A percentile compares a stretch with the other conserved stretches of the same genome.
Evolutionary conservation across 495 filamentous ascomycete genomes (phyloP).

Genomic region (Aspergillus ostianus): DNA sequence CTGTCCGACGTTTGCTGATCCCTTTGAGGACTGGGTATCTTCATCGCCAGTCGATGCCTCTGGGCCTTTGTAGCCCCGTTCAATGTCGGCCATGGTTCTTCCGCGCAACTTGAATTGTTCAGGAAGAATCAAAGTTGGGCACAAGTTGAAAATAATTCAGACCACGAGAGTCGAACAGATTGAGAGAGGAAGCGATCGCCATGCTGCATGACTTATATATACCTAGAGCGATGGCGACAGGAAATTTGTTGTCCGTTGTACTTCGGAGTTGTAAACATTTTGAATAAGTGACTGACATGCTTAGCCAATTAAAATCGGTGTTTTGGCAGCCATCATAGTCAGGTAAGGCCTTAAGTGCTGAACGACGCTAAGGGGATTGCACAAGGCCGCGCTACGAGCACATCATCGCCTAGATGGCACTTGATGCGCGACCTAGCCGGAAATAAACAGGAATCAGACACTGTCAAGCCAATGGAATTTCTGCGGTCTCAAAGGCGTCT

Average conservation of each 20-base stretch:
- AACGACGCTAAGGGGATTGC: constrained; percentile 15
- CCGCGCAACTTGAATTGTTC: not conserved
- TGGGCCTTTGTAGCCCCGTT: constrained; percentile 15
- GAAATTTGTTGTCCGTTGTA: too few relatives aligned
- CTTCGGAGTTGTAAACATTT: too few relatives aligned
- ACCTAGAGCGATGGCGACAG: too few relatives aligned
- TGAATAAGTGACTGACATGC: too few relatives aligned
- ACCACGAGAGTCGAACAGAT: not conserved
- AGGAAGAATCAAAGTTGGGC: not conserved
- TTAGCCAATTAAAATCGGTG: not conserved
- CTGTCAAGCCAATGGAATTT: not conserved
- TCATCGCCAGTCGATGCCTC: not conserved
- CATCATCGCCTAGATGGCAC: constrained; percentile 21
- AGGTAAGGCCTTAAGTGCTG: too few relatives aligned
- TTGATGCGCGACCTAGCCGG: constrained; percentile 2
- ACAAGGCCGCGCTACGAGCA: constrained; percentile 21
- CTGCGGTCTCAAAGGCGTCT: not conserved
- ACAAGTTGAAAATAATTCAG: not conserved
- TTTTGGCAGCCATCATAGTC: too few relatives aligned
- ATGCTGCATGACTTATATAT: too few relatives aligned
- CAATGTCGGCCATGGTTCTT: constrained; percentile 18
- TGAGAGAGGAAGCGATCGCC: too few relatives aligned
- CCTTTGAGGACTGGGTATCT: constrained; percentile 16
- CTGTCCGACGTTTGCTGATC: constrained; percentile 16
- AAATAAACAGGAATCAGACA: not conserved